Base-by-base conservation (phyloP, 2,329 filamentous ascomycete genomes). In the Colletotrichum noveboracense region DNA sequence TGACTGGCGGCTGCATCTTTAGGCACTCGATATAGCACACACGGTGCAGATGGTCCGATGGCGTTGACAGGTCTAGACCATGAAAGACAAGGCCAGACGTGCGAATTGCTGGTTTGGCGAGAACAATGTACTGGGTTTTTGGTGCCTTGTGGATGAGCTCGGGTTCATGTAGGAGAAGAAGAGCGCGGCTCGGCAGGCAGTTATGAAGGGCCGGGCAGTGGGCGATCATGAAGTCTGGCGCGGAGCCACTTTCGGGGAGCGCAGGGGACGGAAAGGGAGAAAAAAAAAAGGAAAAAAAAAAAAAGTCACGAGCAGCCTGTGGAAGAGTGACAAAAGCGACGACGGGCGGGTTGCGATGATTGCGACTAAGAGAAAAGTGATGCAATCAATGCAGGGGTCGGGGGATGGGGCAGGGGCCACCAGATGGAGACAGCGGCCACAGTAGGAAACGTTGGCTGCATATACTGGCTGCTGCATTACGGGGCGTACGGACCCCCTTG, bases 311-410 rank as follows among this genome's bases (percentile, higher is more conserved):
- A n/a, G 8, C 38, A 43, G 18, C 38, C 18, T n/a, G 38, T n/a
- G 16, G 28, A 4, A 18, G 30, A 32, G 8, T 26, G 24, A 56
- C 16, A 43, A 69, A 6, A 52, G 58, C 34, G 43, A 43, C 43
- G 61, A 52, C 52, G 34, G 58, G 68, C 68, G 72, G 36, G 55
- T 58, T 61, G 62, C 34, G 58, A 61, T 52, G 66, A 66, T 56
- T 58, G 62, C 70, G 74, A 75, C 65, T 48, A 48, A 68, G 71
- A 73, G 64, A 26, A 73, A 56, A 69, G 76, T 77, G 76, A 77
- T 77, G 76, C 76, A 77, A 77, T 77, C 64, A 48, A 76, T 77
- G 67, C 76, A 77, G 76, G 76, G 76, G 76, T 74, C 36, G 21
- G 32, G 48, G 36, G 16, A 60, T 48, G 14, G n/a, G 32, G 61